These are phyloP conservation scores for Cryphonectria parasitica DNA, from an alignment of 2,329 filamentous ascomycete species.

Conservation along the genomic window DNA sequence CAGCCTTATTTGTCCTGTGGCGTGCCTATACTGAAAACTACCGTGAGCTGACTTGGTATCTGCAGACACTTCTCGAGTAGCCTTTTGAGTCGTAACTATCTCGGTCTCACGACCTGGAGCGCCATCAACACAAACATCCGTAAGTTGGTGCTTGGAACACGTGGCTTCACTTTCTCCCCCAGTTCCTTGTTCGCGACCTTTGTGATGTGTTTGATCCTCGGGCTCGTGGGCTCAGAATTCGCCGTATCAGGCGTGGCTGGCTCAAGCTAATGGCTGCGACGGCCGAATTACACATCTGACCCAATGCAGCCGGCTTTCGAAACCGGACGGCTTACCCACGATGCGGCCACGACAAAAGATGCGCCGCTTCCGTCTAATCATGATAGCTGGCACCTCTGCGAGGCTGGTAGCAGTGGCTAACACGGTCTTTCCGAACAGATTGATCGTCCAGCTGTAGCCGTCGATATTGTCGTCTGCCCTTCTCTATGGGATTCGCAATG, in stretches of 20 bases:
- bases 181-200: neutral
- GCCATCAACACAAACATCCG: neutral
- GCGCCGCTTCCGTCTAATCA: neutral
- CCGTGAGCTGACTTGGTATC: neutral
- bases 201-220: neutral
- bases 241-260: conserved; percentile 3
- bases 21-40: neutral
- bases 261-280: neutral
- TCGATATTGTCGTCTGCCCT: neutral
- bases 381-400: neutral
- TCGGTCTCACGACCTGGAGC: neutral
- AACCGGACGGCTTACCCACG: neutral
- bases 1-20: neutral
- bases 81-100: neutral
- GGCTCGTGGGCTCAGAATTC: neutral
- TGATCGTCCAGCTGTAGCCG: neutral
- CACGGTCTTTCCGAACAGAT: neutral
- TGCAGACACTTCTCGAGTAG: conserved; percentile 2
- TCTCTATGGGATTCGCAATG: conserved; percentile 49
- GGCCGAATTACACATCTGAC: neutral
- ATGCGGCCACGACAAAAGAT: neutral
- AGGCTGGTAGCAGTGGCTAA: neutral
- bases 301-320: neutral
- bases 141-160: neutral
- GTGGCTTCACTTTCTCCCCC: neutral